Evolutionary conservation across 2,329 filamentous ascomycete genomes (phyloP).

Genomic region (Cordyceps tenuipes): DNA sequence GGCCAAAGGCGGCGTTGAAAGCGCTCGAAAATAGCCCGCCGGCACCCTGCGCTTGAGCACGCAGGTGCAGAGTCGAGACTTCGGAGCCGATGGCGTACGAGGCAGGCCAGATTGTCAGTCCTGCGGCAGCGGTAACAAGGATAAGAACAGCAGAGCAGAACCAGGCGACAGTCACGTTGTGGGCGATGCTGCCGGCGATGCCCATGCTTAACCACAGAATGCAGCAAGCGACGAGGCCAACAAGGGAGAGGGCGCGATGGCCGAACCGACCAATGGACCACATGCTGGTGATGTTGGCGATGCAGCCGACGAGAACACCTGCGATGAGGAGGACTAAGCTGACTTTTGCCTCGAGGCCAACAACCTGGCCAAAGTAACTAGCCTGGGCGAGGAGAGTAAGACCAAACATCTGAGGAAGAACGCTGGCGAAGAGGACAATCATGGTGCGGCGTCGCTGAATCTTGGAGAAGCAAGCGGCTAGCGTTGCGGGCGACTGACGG

Average conservation of each 20-base stretch:
- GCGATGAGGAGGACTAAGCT: conserved; percentile 36
- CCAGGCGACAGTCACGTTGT: conserved; percentile 24
- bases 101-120: conserved; percentile 34
- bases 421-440: conserved; percentile 33
- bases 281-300: conserved; percentile 35
- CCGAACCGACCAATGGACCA: conserved; percentile 34
- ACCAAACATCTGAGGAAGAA: conserved; percentile 37
- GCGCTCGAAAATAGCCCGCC: conserved; percentile 34
- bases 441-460: conserved; percentile 33
- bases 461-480: conserved; percentile 35
- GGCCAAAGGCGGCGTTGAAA: conserved; percentile 32
- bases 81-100: conserved; percentile 35
- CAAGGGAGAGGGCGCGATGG: conserved; percentile 30
- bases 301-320: conserved; percentile 36
- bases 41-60: conserved; percentile 35
- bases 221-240: conserved; percentile 24
- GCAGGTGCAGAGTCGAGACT: conserved; percentile 33
- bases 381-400: conserved; percentile 34
- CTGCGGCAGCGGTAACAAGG: conserved; percentile 32
- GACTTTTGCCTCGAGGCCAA: conserved; percentile 23
- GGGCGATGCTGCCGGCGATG: conserved; percentile 35
- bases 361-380: conserved; percentile 31
- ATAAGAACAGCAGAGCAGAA: conserved; percentile 30
- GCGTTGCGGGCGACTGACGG: conserved; percentile 25
- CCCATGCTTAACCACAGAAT: conserved; percentile 38